Conservation (phyloP, 1,284 basidiomycete species). For the Apiotrichum montevideense region DNA sequence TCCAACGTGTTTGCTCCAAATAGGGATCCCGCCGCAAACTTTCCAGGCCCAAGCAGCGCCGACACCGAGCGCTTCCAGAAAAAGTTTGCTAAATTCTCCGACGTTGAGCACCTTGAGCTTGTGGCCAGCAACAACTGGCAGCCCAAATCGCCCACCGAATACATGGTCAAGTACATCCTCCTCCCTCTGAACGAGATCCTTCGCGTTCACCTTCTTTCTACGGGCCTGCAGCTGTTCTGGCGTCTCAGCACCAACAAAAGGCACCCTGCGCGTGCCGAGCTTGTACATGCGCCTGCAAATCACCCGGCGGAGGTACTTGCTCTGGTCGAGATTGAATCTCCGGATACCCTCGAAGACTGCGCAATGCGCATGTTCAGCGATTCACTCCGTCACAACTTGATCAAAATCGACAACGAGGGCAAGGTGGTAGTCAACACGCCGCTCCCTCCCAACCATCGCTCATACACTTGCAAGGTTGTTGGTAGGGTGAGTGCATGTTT, state of each 20-base stretch:
- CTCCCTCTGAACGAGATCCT: constrained; percentile 14
- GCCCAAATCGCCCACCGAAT: not conserved
- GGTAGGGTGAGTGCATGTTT: not conserved
- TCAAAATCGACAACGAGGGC: not conserved
- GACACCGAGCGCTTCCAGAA: constrained; percentile 5
- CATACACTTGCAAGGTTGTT: not conserved
- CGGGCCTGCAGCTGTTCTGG: constrained; percentile 9
- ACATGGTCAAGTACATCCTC: constrained; percentile 8
- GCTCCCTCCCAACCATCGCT: not conserved
- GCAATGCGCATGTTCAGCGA: not conserved
- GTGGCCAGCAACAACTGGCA: not conserved
- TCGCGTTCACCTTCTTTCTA: constrained; percentile 7
- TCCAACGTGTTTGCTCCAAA: not conserved
- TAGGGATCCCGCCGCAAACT: not conserved
- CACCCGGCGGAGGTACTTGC: not conserved
- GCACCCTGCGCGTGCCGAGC: not conserved
- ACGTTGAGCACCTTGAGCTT: not conserved
- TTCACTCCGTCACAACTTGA: not conserved
- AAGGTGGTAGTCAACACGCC: not conserved
- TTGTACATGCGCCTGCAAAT: not conserved
- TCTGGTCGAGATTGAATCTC: not conserved
- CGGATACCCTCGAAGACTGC: not conserved
- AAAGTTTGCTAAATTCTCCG: not conserved
- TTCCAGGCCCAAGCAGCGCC: not conserved
- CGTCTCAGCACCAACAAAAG: not conserved